Base-by-base conservation (phyloP, 371 early-diverging fungal genomes). In the Syncephalis plumigaleata region DNA sequence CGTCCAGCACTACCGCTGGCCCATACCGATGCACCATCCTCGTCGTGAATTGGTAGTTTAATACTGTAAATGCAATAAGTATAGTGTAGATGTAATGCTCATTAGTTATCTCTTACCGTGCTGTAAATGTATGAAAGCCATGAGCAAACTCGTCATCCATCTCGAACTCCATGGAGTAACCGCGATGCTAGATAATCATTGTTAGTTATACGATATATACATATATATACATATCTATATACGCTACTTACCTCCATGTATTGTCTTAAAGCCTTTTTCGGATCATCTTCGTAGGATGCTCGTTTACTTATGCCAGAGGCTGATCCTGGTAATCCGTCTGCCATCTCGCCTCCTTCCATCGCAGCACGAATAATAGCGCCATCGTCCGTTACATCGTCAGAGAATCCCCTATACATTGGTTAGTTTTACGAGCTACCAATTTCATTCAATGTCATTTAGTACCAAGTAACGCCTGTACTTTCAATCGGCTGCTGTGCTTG, bases 371-470 rank as follows among this genome's bases (percentile, higher is more conserved):
- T 71, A 9, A 58, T 60, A 9, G 71, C 73, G 8, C 77, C 77
- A 22, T 75, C 80, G n/a, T 78, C 77, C 9, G 54, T 57, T 1
- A 81, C 85, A 54, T 84, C 85, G 25, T 81, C 81, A 21, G 49
- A 63, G 51, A 84, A 79, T 7, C 83, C 83, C 86, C 83, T n/a
- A n/a, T n/a, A n/a, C n/a, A n/a, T n/a, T n/a, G n/a, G n/a, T n/a
- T n/a, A n/a, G n/a, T n/a, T n/a, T 37, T 17, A 20, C 8, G 37
- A 39, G 37, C 18, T 1, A 18, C 17, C 36, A 15, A 11, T 16
- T 24, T n/a, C n/a, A n/a, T n/a, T n/a, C n/a, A n/a, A n/a, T n/a
- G n/a, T n/a, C n/a, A 36, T 51, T 15, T 25, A 24, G 13, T 59
- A 68, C 69, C 70, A 67, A 44, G 64, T 63, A 40, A 63, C 56